phyloP scores from a whole-genome alignment of 805 yeast species.

The Hanseniaspora occidentalis region DNA sequence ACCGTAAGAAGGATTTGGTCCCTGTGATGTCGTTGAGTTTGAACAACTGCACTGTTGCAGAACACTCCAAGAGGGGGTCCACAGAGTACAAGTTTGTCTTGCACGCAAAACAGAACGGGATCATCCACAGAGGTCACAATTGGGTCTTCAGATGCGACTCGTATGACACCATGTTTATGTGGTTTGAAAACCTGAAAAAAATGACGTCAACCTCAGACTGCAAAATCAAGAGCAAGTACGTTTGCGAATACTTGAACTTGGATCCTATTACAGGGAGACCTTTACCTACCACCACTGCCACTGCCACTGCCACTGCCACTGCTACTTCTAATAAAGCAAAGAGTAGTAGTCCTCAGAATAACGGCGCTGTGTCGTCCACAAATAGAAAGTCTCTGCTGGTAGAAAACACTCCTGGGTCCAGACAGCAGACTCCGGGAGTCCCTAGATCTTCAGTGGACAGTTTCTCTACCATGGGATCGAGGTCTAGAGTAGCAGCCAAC shows the following conservation, averaged over 20 bases:
- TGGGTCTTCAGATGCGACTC: constrained; percentile 92
- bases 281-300: neutral
- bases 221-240: constrained; percentile 39
- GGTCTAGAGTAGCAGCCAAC: too few species aligned
- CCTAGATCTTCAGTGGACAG: too few species aligned
- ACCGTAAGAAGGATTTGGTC: constrained; percentile 64
- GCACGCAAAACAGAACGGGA: constrained; percentile 60
- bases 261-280: constrained; percentile 4
- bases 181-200: constrained; percentile 71
- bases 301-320: neutral
- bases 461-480: too few species aligned
- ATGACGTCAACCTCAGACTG: constrained; percentile 55
- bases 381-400: too few species aligned
- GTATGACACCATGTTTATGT: constrained; percentile 63
- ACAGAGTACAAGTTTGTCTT: constrained; percentile 68
- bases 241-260: constrained; percentile 18
- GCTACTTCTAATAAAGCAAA: neutral
- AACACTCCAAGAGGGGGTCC: constrained; percentile 66
- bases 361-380: too few species aligned
- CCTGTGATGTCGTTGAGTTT: constrained; percentile 78
- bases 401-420: too few species aligned
- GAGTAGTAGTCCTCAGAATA: too few species aligned
- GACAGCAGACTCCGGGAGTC: too few species aligned
- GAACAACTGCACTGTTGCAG: constrained; percentile 70
- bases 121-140: constrained; percentile 72